Evolutionary conservation across 768 basidiomycete species (phyloP), one percentile per base, ranked within the genome.

Genomic region (Cantharellus cinnabarinus): DNA sequence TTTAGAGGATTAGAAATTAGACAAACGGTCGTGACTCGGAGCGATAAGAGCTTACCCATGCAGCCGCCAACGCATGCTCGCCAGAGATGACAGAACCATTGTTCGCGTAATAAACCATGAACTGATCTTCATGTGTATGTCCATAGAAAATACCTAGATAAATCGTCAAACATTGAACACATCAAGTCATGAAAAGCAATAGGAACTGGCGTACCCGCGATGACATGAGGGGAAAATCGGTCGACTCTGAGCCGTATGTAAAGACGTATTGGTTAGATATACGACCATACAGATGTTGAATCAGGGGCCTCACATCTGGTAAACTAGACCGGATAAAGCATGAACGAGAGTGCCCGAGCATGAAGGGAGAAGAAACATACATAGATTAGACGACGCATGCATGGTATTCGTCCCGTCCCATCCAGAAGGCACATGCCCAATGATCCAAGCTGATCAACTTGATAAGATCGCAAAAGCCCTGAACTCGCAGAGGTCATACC

Each of bases 201-300:
- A 29, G 20, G 20, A 48, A 48, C 10, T 10, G 14, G 74, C 81
- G 50, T 58, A 83, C 81, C 81, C 50, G 82, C 80, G 62, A 85
- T 82, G 58, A 85, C 83, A 64, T 85, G 83, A 39, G 83, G 83
- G 4, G 82, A 80, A 68, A 75, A 85, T n/a, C 83, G 80, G 64
- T 85, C 83, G 59, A 85, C 79, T 58, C 82, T 84, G 56, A 48
- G 41, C 75, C 76, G 34, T 4, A 14, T 10, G 44, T 10, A 48
- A 48, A 48, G 29, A 29, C 44, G 44, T 29, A 29, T 48, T 29
- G 29, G 44, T 48, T 29, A 48, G 20, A 54, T 10, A 2, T 54
- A 54, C 52, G 52, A 29, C 44, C 44, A 54, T 10, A 54, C 52
- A 10, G 52, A 38, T 10, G 52, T 10, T 2, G 14, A 54, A 14